Conservation (phyloP, 805 yeast species). For the Wickerhamiella qilinensis region DNA sequence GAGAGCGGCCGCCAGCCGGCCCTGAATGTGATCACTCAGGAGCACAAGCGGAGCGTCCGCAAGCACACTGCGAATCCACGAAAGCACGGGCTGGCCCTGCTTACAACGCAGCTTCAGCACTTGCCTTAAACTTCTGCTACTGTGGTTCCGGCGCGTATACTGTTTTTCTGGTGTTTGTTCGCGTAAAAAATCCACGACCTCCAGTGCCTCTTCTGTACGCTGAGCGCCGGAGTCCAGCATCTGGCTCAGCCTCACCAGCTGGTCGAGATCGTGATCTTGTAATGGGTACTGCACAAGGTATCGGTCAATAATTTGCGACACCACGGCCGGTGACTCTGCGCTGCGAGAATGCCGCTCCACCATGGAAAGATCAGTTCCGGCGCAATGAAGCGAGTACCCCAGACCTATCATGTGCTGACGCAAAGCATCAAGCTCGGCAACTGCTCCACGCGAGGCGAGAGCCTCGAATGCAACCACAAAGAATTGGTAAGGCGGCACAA, state of each 20-base stretch:
- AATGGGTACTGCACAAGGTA: neutral
- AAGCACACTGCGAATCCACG: neutral
- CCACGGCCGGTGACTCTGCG: neutral
- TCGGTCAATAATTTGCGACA: neutral
- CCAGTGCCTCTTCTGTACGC: neutral
- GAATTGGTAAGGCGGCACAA: neutral
- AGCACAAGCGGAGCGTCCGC: neutral
- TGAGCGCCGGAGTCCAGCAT: neutral
- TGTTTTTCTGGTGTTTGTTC: neutral
- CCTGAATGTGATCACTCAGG: neutral
- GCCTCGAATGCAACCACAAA: neutral
- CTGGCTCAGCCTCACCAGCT: neutral
- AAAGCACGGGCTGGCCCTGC: neutral
- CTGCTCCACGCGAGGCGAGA: neutral
- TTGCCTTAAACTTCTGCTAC: neutral
- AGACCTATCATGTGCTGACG: neutral
- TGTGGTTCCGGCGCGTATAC: conserved; percentile 1
- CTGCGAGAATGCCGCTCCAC: neutral
- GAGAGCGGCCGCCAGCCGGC: no score
- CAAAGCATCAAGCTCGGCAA: neutral
- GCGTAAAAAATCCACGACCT: neutral
- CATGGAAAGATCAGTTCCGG: neutral
- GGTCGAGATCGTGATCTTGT: neutral
- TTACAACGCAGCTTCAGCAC: neutral
- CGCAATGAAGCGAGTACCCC: neutral